These are phyloP conservation scores for Acacia melanoxylon DNA, from an alignment of 306 rosid genomes.

Conservation along the genomic window DNA sequence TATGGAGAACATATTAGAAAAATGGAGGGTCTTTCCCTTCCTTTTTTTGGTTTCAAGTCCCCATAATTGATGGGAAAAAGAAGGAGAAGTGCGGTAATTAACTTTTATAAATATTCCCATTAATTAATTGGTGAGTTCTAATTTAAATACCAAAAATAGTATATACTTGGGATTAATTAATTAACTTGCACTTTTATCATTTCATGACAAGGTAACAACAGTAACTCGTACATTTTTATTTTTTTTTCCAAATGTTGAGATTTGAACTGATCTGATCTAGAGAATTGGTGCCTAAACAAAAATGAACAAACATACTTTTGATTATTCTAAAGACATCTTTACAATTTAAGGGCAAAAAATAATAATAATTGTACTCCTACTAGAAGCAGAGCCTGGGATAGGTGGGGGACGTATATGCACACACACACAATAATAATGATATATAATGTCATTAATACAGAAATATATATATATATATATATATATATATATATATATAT, in stretches of 20 bases:
- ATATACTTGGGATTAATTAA: no score
- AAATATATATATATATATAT: no score
- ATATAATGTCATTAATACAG: neutral
- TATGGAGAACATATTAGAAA: neutral
- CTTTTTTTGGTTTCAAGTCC: neutral
- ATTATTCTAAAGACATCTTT: neutral
- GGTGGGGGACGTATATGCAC: neutral
- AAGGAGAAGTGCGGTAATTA: neutral
- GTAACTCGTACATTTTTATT: neutral
- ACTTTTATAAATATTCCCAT: neutral
- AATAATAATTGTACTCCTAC: constrained; percentile 44
- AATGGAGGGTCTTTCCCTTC: neutral
- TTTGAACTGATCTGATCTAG: neutral
- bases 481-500: no score
- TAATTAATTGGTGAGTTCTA: neutral
- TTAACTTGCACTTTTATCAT: neutral
- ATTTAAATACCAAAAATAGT: neutral
- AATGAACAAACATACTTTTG: neutral
- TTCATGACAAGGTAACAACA: neutral
- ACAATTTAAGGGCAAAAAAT: neutral
- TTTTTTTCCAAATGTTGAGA: neutral
- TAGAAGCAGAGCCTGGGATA: neutral
- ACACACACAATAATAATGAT: neutral
- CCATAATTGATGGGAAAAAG: neutral
- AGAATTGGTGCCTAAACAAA: neutral